These are phyloP conservation scores for Stylosanthes scabra DNA, from an alignment of 331 rosid species.

Conservation along the genomic window DNA sequence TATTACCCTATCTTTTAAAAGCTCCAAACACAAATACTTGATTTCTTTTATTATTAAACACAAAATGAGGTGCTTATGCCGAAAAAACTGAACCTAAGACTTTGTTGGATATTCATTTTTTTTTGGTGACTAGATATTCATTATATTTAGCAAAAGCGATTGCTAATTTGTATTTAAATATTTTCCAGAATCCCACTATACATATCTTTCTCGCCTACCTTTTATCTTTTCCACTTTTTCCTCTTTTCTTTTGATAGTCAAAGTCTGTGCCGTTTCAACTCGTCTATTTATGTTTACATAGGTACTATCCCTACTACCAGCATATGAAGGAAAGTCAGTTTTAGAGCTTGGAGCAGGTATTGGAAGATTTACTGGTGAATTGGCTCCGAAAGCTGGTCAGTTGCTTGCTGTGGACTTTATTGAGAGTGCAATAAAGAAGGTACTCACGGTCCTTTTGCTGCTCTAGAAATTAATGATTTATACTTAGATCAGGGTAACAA, in stretches of 20 bases:
- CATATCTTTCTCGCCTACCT: not conserved
- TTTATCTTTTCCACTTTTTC: not conserved
- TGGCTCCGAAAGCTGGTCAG: constrained; percentile 86
- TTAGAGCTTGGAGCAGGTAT: constrained; percentile 91
- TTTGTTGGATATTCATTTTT: not conserved
- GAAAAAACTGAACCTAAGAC: not conserved
- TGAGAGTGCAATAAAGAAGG: constrained; percentile 91
- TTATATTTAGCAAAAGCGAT: not conserved
- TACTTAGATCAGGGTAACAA: constrained; percentile 16
- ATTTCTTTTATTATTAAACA: too few species aligned
- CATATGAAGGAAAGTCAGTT: constrained; percentile 82
- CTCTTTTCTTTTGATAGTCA: not conserved
- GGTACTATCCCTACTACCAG: constrained; percentile 85
- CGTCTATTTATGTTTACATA: constrained; percentile 36
- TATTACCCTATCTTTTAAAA: too few species aligned
- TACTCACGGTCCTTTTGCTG: constrained; percentile 25
- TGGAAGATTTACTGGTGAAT: constrained; percentile 90
- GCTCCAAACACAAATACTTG: too few species aligned
- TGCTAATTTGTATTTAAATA: not conserved
- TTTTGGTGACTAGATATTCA: too few species aligned
- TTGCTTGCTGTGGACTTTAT: constrained; percentile 91
- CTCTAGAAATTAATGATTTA: constrained; percentile 23
- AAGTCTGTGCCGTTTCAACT: constrained; percentile 33
- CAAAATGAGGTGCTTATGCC: too few species aligned
- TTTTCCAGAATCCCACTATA: not conserved